These are phyloP conservation scores for Linum lewisii DNA, from an alignment of 345 rosid species.

Conservation along the genomic window DNA sequence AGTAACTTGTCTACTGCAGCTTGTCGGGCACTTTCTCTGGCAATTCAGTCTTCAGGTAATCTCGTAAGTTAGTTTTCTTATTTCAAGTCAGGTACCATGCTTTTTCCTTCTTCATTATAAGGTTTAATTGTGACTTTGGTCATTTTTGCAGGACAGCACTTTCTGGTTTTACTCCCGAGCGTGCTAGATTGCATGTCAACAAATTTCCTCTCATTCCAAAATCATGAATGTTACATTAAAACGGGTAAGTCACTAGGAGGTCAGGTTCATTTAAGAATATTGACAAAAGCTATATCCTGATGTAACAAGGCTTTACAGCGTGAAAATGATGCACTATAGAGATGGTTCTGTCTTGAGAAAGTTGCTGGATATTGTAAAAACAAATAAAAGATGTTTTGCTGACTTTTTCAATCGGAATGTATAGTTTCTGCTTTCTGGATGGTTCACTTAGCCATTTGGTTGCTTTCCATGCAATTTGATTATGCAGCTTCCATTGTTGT, in stretches of 20 bases:
- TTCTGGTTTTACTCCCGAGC: slow-evolving; percentile 56
- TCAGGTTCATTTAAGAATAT: neutral
- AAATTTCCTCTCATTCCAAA: slow-evolving; percentile 71
- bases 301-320: neutral
- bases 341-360: too few relatives aligned
- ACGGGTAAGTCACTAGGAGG: slow-evolving; percentile 42
- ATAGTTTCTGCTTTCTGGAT: neutral
- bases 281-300: neutral
- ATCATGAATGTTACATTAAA: slow-evolving; percentile 80
- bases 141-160: slow-evolving; percentile 67
- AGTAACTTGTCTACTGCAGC: slow-evolving; percentile 72
- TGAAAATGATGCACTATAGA: neutral
- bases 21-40: slow-evolving; percentile 81
- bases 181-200: slow-evolving; percentile 77
- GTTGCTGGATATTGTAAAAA: too few relatives aligned
- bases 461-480: neutral
- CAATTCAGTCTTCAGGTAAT: slow-evolving; percentile 89
- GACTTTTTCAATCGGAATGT: neutral
- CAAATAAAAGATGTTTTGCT: neutral
- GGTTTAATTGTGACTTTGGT: neutral
- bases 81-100: slow-evolving; percentile 11
- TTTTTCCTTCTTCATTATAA: slow-evolving; percentile 9
- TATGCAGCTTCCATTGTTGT: slow-evolving; percentile 70
- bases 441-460: neutral
- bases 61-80: slow-evolving; percentile 12